phyloP scores from a whole-genome alignment of 345 rosid species.

The Citropsis articulata region DNA sequence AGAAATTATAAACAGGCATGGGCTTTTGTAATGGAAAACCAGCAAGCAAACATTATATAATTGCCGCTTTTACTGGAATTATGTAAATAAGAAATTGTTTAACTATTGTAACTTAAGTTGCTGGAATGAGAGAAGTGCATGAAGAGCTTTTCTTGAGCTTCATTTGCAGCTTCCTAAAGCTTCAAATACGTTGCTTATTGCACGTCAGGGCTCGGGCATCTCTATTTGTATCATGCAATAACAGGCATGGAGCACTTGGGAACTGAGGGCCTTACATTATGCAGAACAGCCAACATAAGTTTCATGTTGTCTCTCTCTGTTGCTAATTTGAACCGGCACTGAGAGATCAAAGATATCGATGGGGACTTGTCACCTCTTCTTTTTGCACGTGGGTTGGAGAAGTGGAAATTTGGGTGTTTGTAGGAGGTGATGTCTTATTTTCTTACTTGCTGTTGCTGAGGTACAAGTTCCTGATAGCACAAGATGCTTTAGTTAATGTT shows the following conservation, averaged over 20 bases:
- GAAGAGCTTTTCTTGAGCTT: background rate
- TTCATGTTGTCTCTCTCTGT: background rate
- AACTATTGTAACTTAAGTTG: background rate
- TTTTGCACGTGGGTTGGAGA: background rate
- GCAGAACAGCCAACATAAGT: background rate
- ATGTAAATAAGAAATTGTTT: background rate
- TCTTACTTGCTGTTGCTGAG: background rate
- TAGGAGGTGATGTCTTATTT: background rate
- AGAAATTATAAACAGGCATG: background rate
- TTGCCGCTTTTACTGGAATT: background rate
- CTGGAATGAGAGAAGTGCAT: background rate
- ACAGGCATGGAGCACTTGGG: background rate
- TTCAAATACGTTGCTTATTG: background rate
- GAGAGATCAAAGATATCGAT: no score
- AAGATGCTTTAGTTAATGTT: background rate
- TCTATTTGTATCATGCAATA: background rate
- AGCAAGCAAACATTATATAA: background rate
- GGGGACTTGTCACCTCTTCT: background rate
- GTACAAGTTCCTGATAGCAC: background rate
- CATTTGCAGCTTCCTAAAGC: background rate
- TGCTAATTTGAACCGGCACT: background rate
- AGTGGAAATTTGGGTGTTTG: background rate
- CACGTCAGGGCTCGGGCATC: background rate
- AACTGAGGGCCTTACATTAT: background rate
- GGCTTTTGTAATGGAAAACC: background rate